These are phyloP conservation scores for Aspergillus latus DNA, from an alignment of 2,329 filamentous ascomycete genomes.

Conservation along the genomic window DNA sequence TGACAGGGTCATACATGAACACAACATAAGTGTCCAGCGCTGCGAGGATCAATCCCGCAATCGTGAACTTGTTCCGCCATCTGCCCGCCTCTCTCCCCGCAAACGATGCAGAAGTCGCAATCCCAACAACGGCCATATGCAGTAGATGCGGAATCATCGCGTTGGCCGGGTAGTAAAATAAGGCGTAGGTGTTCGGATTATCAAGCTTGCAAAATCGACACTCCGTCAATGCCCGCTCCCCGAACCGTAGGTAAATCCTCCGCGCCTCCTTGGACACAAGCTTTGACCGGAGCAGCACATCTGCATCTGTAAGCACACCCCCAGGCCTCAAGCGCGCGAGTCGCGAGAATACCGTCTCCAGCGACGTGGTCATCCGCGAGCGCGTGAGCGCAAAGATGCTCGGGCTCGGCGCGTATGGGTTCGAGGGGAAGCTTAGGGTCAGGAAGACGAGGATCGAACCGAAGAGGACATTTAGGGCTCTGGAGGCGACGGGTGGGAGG, in stretches of 20 bases:
- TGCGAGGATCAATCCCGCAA: constrained; percentile 60
- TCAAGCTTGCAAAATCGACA: constrained; percentile 83
- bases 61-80: constrained; percentile 71
- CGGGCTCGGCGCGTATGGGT: constrained; percentile 49
- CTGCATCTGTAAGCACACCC: constrained; percentile 49
- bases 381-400: constrained; percentile 78
- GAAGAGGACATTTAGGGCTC: constrained; percentile 53
- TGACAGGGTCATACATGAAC: constrained; percentile 59
- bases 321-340: constrained; percentile 51
- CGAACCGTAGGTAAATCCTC: constrained; percentile 80
- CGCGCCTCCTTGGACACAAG: constrained; percentile 71
- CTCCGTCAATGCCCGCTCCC: constrained; percentile 68
- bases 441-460: constrained; percentile 55
- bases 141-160: constrained; percentile 74
- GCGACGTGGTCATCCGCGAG: constrained; percentile 81
- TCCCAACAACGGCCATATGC: constrained; percentile 70
- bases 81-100: constrained; percentile 62
- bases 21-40: constrained; percentile 66
- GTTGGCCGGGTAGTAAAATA: constrained; percentile 71
- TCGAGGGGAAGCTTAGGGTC: constrained; percentile 66
- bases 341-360: constrained; percentile 78
- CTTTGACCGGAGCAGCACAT: constrained; percentile 65
- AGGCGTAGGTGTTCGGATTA: constrained; percentile 68
- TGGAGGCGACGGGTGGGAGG: constrained; percentile 35
- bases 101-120: constrained; percentile 69